These are phyloP conservation scores for Vicia villosa DNA, from an alignment of 306 rosid species.

Conservation along the genomic window DNA sequence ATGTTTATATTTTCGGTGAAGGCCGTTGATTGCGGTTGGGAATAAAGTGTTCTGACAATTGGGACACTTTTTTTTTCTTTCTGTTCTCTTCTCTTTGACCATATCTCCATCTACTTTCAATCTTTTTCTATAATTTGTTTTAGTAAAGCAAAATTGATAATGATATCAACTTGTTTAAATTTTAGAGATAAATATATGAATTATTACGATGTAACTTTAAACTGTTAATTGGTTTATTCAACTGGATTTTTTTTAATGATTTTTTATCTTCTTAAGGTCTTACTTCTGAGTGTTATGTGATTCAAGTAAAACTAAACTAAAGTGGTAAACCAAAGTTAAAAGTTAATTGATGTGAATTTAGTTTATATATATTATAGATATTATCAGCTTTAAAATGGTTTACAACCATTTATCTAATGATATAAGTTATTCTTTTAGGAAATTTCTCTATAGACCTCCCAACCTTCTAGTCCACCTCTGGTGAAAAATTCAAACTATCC, in stretches of 20 bases:
- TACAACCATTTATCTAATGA: too few species aligned
- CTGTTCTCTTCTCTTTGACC: slow-evolving; percentile 48
- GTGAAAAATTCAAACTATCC: too few species aligned
- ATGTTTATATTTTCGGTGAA: slow-evolving; percentile 52
- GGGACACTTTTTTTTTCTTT: slow-evolving; percentile 48
- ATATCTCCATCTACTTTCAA: slow-evolving; percentile 5
- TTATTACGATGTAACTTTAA: not conserved
- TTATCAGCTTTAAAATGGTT: too few species aligned
- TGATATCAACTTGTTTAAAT: too few species aligned
- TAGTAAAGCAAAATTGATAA: too few species aligned
- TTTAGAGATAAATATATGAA: too few species aligned
- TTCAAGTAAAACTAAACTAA: not conserved
- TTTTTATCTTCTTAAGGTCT: not conserved
- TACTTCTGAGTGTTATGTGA: not conserved
- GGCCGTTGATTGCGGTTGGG: slow-evolving; percentile 99
- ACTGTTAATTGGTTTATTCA: not conserved
- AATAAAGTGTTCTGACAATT: slow-evolving; percentile 70
- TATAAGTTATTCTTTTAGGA: too few species aligned
- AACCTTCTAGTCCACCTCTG: too few species aligned
- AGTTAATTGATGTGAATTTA: not conserved
- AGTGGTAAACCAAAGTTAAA: not conserved
- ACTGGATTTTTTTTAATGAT: not conserved
- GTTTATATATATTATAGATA: too few species aligned
- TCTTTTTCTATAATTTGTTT: too few species aligned
- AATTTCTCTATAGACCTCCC: too few species aligned